These are phyloP conservation scores for Gamsiella multidivaricata DNA, from an alignment of 192 early-diverging fungal species.

Conservation along the genomic window DNA sequence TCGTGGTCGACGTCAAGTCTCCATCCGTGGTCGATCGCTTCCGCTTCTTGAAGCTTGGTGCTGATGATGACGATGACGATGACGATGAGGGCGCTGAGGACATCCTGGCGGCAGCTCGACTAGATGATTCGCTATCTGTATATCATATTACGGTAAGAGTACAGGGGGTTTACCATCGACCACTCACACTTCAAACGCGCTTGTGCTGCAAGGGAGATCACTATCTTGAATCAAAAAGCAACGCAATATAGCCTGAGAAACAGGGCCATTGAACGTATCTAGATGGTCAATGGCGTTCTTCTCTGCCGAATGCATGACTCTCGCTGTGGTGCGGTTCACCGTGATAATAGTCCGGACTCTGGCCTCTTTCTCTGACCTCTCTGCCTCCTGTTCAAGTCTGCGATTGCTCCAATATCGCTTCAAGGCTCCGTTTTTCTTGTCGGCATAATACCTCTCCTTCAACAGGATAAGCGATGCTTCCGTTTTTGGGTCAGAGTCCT, in stretches of 20 bases:
- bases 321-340: constrained; percentile 20
- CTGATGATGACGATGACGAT: background rate
- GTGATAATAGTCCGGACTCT: constrained; percentile 12
- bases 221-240: background rate
- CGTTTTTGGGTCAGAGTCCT: constrained; percentile 11
- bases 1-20: constrained; percentile 9
- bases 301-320: constrained; percentile 19
- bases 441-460: constrained; percentile 23
- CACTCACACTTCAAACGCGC: background rate
- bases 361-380: constrained; percentile 9
- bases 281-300: constrained; percentile 8
- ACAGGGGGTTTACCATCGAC: constrained; percentile 3
- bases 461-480: constrained; percentile 1
- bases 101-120: background rate
- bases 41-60: constrained; percentile 17
- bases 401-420: constrained; percentile 15
- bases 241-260: constrained; percentile 5
- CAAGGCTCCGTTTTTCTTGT: constrained; percentile 26
- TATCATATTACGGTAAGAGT: background rate
- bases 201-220: background rate
- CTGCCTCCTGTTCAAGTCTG: constrained; percentile 13
- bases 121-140: constrained; percentile 16
- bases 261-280: constrained; percentile 1
- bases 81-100: constrained; percentile 14
- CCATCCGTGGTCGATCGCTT: constrained; percentile 3